Base-by-base conservation (phyloP, 768 basidiomycete genomes). In the Kwoniella europaea region DNA sequence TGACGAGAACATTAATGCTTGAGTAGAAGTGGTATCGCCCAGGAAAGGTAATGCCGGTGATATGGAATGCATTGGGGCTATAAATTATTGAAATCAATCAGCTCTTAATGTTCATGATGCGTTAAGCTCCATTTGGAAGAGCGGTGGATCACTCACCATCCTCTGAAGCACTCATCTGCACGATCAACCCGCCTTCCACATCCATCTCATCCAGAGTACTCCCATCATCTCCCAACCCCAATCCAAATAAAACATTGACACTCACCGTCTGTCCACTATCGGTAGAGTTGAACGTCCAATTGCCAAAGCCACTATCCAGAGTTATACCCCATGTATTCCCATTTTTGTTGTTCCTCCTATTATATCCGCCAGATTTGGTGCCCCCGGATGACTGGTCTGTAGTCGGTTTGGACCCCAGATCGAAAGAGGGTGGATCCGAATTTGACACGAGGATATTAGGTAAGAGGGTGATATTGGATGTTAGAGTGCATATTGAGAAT, bases 11-110 rank as follows among this genome's bases (percentile, higher is more conserved):
- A 84, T 55, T 20, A 84, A 75, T 0, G 75, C 73, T 44, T 76
- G 73, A 27, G 68, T 67, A 3, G 79, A 71, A 5, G 80, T 82
- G 6, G 84, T 82, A 63, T 84, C 84, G 22, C 80, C 83, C 1
- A 82, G 71, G 5, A 78, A 54, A 2, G 79, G 80, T 9, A 60
- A 50, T 3, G 65, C 22, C 1, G 67, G 41, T 0, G 81, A 75
- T 0, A 83, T 22, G 2, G 69, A 10, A 41, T 76, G 68, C 0
- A 82, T n/a, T 10, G 80, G 79, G 43, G 59, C 81, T 83, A 56
- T 10, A 22, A 41, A 41, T 52, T 18, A 12, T 35, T 18, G 16
- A 20, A 18, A 12, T 15, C 59, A 52, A 18, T 35, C 22, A 9
- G 10, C 50, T 4, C 43, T 20, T 29, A 43, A 22, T 20, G 9